Base-by-base conservation (phyloP, 2,329 filamentous ascomycete species). In the Conoideocrella luteorostrata region DNA sequence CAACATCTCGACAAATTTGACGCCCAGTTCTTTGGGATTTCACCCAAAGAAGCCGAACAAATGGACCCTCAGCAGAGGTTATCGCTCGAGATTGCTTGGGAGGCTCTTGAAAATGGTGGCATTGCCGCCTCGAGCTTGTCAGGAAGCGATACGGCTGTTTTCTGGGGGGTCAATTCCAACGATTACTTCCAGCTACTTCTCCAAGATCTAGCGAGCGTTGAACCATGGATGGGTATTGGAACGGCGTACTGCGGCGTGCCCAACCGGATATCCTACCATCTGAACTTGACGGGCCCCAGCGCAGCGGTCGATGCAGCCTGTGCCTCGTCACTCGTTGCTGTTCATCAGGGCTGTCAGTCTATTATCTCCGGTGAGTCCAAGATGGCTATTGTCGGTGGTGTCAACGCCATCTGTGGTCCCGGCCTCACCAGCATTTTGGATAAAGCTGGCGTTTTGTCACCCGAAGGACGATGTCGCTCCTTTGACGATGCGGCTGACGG, bases 401-500 rank as follows among this genome's bases (percentile, higher is more conserved):
- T 53, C 41, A 51, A 49, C 33, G 50, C 53, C 26, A 50, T 52
- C 21, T 50, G 39, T 26, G 49, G 53, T 29, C 48, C 49, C 33
- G 53, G 13, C 13, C 29, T n/a, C 7, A n/a, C 12, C 12, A 32
- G 7, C 17, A 6, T 11, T 6, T 15, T 60, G 47, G 52, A 51
- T 5, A 51, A 53, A 7, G 50, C 58, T 21, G 52, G 52, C n/a
- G 51, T 61, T 35, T 52, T 62, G 11, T 56, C 54, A 4, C 51
- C 56, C 20, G 45, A 50, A 29, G 54, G 58, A 32, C 56, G 41
- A 30, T 52, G 43, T 21, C 38, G 53, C 7, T 55, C 61, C 20
- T 71, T 63, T 47, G 73, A 72, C 48, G 50, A 53, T 5, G 51
- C 51, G n/a, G 72, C 63, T 2, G 62, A 64, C 44, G 74, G 74